Percentiles rank a stretch among this genome's conserved stretches.
These are phyloP conservation scores for Solanum sparsipilum DNA, from an alignment of 257 asterid genomes.

Conservation along the genomic window DNA sequence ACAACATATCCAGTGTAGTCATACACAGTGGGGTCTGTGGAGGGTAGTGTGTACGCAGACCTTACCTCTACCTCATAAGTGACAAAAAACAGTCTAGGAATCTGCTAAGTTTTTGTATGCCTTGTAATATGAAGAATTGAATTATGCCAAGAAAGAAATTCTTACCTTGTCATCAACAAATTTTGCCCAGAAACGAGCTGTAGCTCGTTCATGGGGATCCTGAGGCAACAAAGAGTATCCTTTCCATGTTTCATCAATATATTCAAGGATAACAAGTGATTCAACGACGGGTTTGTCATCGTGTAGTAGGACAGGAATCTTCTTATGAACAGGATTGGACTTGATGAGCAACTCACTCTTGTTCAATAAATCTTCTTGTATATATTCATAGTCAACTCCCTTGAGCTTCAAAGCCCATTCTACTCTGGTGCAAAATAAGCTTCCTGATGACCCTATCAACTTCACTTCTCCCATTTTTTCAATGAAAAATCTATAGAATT, in stretches of 20 bases:
- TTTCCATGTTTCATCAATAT: slow-evolving; percentile 38
- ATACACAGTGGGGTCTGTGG: background rate
- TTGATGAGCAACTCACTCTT: slow-evolving; percentile 33
- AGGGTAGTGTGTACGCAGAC: background rate
- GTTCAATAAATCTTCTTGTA: slow-evolving; percentile 25
- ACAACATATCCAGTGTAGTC: background rate
- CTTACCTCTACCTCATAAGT: background rate
- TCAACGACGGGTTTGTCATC: slow-evolving; percentile 16
- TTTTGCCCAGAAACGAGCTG: slow-evolving; percentile 46
- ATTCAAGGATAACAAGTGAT: slow-evolving; percentile 33
- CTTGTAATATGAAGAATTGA: background rate
- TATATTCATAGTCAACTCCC: slow-evolving; percentile 17
- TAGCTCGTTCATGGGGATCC: slow-evolving; percentile 32
- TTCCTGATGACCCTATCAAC: slow-evolving; percentile 19
- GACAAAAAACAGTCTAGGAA: background rate
- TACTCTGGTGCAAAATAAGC: slow-evolving; percentile 27
- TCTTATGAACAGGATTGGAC: slow-evolving; percentile 36
- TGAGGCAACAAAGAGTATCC: slow-evolving; percentile 15
- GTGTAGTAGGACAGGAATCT: slow-evolving; percentile 41
- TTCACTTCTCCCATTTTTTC: slow-evolving; percentile 18
- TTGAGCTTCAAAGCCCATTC: slow-evolving; percentile 38
- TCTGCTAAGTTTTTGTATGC: background rate
- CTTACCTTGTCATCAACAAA: slow-evolving; percentile 39
- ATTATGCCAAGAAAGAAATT: background rate
- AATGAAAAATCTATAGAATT: background rate